Evolutionary conservation across 768 basidiomycete genomes (phyloP).

Genomic region (Pulveroboletus sp.): DNA sequence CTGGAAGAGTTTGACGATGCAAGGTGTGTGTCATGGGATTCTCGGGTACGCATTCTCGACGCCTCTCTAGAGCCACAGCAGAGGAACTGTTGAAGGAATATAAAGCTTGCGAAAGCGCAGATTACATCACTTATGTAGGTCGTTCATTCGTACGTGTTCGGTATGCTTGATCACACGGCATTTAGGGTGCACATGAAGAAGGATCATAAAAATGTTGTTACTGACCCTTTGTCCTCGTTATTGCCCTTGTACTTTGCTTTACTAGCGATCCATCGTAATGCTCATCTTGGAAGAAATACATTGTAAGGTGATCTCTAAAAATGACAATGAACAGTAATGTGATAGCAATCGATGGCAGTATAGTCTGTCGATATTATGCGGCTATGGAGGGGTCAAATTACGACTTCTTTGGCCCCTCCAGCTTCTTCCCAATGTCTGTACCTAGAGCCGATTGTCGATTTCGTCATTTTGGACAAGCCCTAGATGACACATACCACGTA

Average conservation of each 20-base stretch:
- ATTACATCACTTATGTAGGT: conserved; percentile 87
- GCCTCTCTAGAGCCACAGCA: conserved; percentile 64
- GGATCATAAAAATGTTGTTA: conserved; percentile 15
- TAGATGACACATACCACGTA: conserved; percentile 62
- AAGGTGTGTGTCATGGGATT: conserved; percentile 48
- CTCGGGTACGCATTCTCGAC: not conserved
- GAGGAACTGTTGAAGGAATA: conserved; percentile 91
- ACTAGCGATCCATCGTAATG: conserved; percentile 3
- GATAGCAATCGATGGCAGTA: conserved; percentile 18
- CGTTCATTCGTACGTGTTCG: not conserved
- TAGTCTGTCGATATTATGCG: conserved; percentile 28
- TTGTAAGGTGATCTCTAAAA: conserved; percentile 22
- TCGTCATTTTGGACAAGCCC: not conserved
- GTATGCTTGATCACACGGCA: not conserved
- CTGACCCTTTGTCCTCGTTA: not conserved
- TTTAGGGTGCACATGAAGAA: conserved; percentile 35
- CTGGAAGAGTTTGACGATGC: conserved; percentile 97
- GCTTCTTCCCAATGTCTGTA: conserved; percentile 79
- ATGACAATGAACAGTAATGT: conserved; percentile 12
- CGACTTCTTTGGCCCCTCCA: conserved; percentile 74
- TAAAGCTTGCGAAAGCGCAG: conserved; percentile 91
- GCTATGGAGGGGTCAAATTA: conserved; percentile 43
- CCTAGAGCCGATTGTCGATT: conserved; percentile 38
- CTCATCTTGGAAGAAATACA: conserved; percentile 18
- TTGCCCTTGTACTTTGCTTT: conserved; percentile 3